Evolutionary conservation across 768 basidiomycete species (phyloP).

Genomic region (Pleurotus sapidus): DNA sequence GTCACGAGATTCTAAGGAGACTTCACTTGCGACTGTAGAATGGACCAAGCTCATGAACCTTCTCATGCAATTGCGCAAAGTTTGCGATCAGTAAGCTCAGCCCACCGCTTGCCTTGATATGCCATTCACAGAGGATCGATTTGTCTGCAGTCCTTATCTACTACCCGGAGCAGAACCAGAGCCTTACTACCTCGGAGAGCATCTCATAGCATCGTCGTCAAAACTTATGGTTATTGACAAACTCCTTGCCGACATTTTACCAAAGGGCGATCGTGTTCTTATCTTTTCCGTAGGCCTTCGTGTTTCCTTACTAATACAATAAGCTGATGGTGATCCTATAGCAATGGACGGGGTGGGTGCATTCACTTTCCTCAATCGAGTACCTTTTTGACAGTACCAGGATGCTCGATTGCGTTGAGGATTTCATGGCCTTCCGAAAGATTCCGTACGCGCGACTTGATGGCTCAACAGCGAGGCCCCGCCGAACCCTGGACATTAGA

Average conservation of each 20-base stretch:
- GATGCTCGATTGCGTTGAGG: slow-evolving; percentile 70
- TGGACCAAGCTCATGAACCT: slow-evolving; percentile 63
- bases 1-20: background rate
- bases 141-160: slow-evolving; percentile 45
- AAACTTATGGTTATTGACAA: slow-evolving; percentile 61
- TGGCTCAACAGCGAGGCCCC: slow-evolving; percentile 49
- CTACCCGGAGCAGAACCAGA: slow-evolving; percentile 46
- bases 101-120: background rate
- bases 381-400: slow-evolving; percentile 22
- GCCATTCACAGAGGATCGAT: slow-evolving; percentile 6
- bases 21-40: slow-evolving; percentile 24
- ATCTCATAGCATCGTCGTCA: slow-evolving; percentile 52
- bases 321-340: slow-evolving; percentile 17
- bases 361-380: background rate
- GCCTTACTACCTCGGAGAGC: slow-evolving; percentile 51
- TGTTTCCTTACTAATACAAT: background rate
- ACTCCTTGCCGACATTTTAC: slow-evolving; percentile 49
- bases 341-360: slow-evolving; percentile 55
- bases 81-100: slow-evolving; percentile 60
- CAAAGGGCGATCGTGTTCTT: slow-evolving; percentile 60
- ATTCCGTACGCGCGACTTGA: slow-evolving; percentile 64
- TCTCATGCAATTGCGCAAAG: slow-evolving; percentile 67
- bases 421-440: slow-evolving; percentile 56
- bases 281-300: slow-evolving; percentile 56
- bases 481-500: slow-evolving; percentile 55